Conservation (phyloP, 768 basidiomycete genomes). For the Suillus placidus region DNA sequence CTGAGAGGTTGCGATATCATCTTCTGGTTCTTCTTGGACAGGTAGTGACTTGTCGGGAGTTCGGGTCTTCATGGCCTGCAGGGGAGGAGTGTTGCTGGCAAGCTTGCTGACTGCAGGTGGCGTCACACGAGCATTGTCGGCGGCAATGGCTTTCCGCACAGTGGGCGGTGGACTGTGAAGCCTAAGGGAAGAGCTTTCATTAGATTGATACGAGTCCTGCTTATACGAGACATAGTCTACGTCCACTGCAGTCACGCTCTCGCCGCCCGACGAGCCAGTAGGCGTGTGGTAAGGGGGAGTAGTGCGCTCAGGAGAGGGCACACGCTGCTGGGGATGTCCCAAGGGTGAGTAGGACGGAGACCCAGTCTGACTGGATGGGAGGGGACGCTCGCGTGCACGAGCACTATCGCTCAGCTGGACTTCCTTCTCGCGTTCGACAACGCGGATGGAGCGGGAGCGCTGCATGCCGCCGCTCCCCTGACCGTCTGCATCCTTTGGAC, state of each 20-base stretch:
- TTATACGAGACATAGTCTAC: conserved; percentile 45
- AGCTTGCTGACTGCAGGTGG: conserved; percentile 42
- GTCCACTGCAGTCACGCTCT: conserved; percentile 40
- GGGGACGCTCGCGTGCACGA: conserved; percentile 29
- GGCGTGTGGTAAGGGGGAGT: conserved; percentile 55
- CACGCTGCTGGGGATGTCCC: conserved; percentile 40
- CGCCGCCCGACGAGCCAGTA: conserved; percentile 50
- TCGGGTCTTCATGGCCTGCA: conserved; percentile 53
- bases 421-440: conserved; percentile 48
- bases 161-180: conserved; percentile 31
- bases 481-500: conserved; percentile 57
- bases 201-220: conserved; percentile 47
- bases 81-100: conserved; percentile 57
- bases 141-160: conserved; percentile 26
- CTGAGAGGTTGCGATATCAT: conserved; percentile 50
- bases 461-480: conserved; percentile 31
- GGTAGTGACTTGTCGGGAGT: conserved; percentile 75
- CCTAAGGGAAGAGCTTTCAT: conserved; percentile 28
- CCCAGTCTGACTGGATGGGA: conserved; percentile 39
- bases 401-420: conserved; percentile 34
- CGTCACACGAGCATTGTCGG: conserved; percentile 31
- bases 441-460: conserved; percentile 34
- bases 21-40: conserved; percentile 76
- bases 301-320: conserved; percentile 55
- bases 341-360: conserved; percentile 47